phyloP scores from a whole-genome alignment of 1,139 yeast species.

The Casaregolazyma suthepensis region DNA sequence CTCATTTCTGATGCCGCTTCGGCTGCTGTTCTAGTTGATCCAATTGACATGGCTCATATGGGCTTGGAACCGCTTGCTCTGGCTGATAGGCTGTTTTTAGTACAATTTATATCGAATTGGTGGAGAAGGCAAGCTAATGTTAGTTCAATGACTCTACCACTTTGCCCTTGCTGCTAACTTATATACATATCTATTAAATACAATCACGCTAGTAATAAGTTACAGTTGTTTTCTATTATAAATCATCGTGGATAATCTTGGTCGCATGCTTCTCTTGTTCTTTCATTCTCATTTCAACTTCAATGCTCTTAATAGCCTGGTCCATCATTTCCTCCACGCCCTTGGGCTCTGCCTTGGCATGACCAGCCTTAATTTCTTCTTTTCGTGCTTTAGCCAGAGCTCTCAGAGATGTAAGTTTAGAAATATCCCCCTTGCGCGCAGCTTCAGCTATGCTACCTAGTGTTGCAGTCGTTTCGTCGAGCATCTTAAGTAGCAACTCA shows the following conservation, averaged over 20 bases:
- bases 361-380: neutral
- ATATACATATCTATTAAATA: constrained; percentile 4
- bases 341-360: neutral
- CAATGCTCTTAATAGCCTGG: constrained; percentile 7
- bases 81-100: constrained; percentile 52
- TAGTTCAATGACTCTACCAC: constrained; percentile 24
- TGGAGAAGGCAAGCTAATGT: constrained; percentile 43
- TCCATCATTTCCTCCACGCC: constrained; percentile 3
- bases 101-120: constrained; percentile 49
- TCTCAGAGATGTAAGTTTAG: neutral
- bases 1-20: constrained; percentile 20
- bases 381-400: constrained; percentile 3
- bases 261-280: constrained; percentile 2
- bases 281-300: neutral
- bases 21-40: constrained; percentile 36
- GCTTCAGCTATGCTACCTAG: neutral
- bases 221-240: constrained; percentile 8
- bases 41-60: constrained; percentile 55
- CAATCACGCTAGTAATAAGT: neutral
- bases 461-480: neutral
- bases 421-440: neutral
- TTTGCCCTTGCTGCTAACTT: constrained; percentile 30
- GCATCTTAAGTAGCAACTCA: neutral
- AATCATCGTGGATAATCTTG: constrained; percentile 13
- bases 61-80: constrained; percentile 67